A percentile compares a stretch with the other conserved stretches of the same genome.
Conservation (phyloP, 2,329 filamentous ascomycete genomes). For the Fusarium newnesense region DNA sequence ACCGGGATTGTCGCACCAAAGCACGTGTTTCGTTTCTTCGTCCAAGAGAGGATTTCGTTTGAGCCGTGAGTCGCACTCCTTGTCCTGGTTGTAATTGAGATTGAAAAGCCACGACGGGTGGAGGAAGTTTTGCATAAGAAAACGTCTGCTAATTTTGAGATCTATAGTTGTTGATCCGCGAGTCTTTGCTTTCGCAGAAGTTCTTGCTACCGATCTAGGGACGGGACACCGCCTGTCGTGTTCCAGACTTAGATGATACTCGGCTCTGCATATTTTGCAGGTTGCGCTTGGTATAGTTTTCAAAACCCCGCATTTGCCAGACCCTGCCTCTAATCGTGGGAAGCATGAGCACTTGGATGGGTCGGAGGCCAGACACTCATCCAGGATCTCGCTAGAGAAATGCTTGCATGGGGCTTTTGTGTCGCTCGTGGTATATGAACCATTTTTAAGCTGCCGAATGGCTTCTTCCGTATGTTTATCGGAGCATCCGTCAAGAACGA, state of each 20-base stretch:
- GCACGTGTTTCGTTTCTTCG: background rate
- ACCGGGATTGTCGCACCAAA: background rate
- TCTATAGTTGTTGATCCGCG: background rate
- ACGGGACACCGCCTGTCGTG: background rate
- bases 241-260: background rate
- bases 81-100: background rate
- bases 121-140: background rate
- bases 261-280: background rate
- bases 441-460: background rate
- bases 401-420: background rate
- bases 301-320: background rate
- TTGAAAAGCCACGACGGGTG: constrained; percentile 1
- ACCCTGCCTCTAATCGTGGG: background rate
- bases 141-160: background rate
- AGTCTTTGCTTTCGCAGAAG: background rate
- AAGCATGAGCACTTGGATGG: background rate
- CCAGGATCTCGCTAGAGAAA: background rate
- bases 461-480: background rate
- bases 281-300: background rate
- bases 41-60: background rate
- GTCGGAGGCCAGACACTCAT: background rate
- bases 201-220: background rate
- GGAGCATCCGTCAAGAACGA: background rate
- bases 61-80: background rate
- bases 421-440: background rate